Conservation (phyloP, 2,329 filamentous ascomycete species). For the Penicillium sp. region DNA sequence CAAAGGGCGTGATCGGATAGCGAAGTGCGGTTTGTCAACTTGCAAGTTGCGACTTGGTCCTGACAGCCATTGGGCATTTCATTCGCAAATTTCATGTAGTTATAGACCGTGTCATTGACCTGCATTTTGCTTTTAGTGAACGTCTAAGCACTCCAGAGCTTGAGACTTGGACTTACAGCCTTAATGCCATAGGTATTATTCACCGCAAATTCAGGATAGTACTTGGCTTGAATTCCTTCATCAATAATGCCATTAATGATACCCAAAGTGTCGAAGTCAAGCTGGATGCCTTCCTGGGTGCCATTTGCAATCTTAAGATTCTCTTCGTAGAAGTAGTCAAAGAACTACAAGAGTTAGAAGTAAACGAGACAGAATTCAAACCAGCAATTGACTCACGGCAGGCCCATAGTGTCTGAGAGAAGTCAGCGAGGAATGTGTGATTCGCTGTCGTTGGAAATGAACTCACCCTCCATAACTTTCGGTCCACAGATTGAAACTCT, state of each 20-base stretch:
- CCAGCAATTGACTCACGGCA: background rate
- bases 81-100: constrained; percentile 58
- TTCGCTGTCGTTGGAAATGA: background rate
- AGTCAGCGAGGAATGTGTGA: constrained; percentile 4
- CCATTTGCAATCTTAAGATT: constrained; percentile 56
- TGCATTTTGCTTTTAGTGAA: constrained; percentile 11
- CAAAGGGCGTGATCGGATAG: constrained; percentile 53
- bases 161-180: constrained; percentile 22
- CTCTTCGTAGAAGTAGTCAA: constrained; percentile 58
- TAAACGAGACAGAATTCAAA: background rate
- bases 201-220: constrained; percentile 54
- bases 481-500: constrained; percentile 60
- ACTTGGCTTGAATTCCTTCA: constrained; percentile 50
- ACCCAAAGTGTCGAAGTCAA: constrained; percentile 56
- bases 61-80: constrained; percentile 61
- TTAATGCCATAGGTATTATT: constrained; percentile 59
- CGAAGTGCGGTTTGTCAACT: constrained; percentile 58
- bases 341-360: constrained; percentile 45
- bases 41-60: constrained; percentile 67
- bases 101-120: constrained; percentile 59
- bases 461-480: constrained; percentile 53
- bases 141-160: background rate
- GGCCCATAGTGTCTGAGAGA: background rate
- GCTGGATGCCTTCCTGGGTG: constrained; percentile 47
- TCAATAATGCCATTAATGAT: constrained; percentile 60